Evolutionary conservation across 148 eudicot genomes (phyloP), one percentile per base, ranked within the genome.

Genomic region (Vaccinium macrocarpon): DNA sequence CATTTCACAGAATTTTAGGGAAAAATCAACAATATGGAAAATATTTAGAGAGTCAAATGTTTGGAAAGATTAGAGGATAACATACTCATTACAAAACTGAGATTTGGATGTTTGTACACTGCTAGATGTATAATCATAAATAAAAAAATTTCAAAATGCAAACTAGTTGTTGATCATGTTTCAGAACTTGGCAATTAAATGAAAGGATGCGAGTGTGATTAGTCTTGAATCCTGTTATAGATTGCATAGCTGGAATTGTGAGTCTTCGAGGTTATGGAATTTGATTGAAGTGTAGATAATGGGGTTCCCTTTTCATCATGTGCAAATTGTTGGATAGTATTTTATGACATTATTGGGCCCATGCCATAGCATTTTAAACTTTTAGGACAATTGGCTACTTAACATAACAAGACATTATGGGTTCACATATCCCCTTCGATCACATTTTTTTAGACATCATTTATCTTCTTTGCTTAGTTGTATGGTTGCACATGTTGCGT

Each of bases 281-380:
- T 15, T 81, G 61, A 55, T 16, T 81, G 73, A 12, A 71, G 42
- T 82, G 77, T 11, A 32, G 82, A 79, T 79, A 29, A 32, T 56
- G 49, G 25, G 5, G 68, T 79, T 79, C 50, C 14, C 52, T 38
- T 46, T 76, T 29, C 12, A 50, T 76, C 59, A n/a, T 51, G 35
- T 76, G 18, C 59, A 15, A 77, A 32, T 78, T 68, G 73, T 68
- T 27, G 70, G 70, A 62, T 62, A 8, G 27, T n/a, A 62, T 2
- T 61, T 61, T 18, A 18, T 56, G 18, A 16, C 61, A 16, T 49
- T 56, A 56, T 56, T 56, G 61, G 61, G 16, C 61, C 61, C 61
- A 56, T 56, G 16, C 18, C 21, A 6, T 18, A 56, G 61, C 59
- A 15, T 56, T 6, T 16, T 56, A 56, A 15, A 16, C 59, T 56